Evolutionary conservation across 805 yeast species (phyloP).

Genomic region (Candida coleopterorum): DNA sequence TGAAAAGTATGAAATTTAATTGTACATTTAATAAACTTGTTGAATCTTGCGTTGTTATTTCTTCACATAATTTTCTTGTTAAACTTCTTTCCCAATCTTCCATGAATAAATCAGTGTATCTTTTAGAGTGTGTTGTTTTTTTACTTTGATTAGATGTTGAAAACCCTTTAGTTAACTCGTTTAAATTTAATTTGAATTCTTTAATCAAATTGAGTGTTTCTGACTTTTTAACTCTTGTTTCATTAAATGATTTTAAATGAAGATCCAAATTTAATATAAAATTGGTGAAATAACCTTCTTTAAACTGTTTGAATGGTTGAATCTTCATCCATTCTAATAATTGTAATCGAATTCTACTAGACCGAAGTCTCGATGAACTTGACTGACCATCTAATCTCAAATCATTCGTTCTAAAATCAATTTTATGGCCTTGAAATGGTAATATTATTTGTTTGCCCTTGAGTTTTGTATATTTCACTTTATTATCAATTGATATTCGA

Average conservation of each 20-base stretch:
- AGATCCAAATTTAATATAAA: constrained; percentile 15
- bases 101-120: constrained; percentile 14
- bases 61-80: constrained; percentile 12
- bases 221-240: constrained; percentile 12
- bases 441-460: constrained; percentile 6
- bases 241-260: constrained; percentile 12
- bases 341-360: constrained; percentile 22
- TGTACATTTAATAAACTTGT: constrained; percentile 28
- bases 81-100: constrained; percentile 29
- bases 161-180: constrained; percentile 18
- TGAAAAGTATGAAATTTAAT: constrained; percentile 33
- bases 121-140: not conserved
- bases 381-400: constrained; percentile 17
- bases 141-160: constrained; percentile 10
- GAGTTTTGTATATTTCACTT: constrained; percentile 4
- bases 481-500: constrained; percentile 8
- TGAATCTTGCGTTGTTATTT: constrained; percentile 10
- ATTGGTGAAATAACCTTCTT: constrained; percentile 15
- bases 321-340: constrained; percentile 35
- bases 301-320: constrained; percentile 30
- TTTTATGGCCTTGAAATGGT: constrained; percentile 21
- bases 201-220: constrained; percentile 17
- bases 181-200: constrained; percentile 16
- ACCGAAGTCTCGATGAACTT: constrained; percentile 15
- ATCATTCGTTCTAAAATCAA: constrained; percentile 35